Evolutionary conservation across 192 early-diverging fungal species (phyloP).

Genomic region (Umbelopsis sp.): DNA sequence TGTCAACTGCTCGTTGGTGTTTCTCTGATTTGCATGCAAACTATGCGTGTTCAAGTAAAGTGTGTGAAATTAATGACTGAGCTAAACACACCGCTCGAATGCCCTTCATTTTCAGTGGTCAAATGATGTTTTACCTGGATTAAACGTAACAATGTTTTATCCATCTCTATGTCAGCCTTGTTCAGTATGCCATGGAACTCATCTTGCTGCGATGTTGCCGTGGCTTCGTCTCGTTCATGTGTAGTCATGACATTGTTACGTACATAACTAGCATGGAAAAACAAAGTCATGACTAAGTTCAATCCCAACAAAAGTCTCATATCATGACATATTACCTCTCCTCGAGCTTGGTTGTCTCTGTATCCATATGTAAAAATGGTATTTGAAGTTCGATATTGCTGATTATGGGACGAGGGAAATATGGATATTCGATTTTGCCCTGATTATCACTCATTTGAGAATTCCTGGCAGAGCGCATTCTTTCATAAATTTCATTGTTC

Average conservation of each 20-base stretch:
- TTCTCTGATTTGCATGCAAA: constrained; percentile 79
- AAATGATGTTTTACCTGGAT: constrained; percentile 61
- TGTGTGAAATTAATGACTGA: constrained; percentile 13
- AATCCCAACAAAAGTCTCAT: neutral
- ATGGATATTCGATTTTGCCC: constrained; percentile 61
- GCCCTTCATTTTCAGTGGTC: neutral
- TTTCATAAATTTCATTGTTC: neutral
- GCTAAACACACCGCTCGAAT: no score
- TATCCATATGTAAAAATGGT: constrained; percentile 63
- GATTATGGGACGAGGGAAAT: constrained; percentile 71
- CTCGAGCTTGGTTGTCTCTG: constrained; percentile 37
- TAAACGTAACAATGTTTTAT: constrained; percentile 76
- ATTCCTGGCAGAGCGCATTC: neutral
- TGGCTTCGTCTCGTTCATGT: constrained; percentile 62
- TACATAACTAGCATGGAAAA: constrained; percentile 37
- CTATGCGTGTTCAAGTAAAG: constrained; percentile 24
- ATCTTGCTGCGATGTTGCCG: constrained; percentile 35
- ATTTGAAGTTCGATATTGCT: constrained; percentile 66
- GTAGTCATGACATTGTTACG: constrained; percentile 54
- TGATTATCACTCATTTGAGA: constrained; percentile 17
- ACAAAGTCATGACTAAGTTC: neutral
- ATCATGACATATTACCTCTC: constrained; percentile 37
- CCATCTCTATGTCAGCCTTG: constrained; percentile 71
- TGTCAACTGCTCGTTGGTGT: constrained; percentile 77
- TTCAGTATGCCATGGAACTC: constrained; percentile 41